phyloP scores from a whole-genome alignment of 495 filamentous ascomycete species.

The Physcia stellaris region DNA sequence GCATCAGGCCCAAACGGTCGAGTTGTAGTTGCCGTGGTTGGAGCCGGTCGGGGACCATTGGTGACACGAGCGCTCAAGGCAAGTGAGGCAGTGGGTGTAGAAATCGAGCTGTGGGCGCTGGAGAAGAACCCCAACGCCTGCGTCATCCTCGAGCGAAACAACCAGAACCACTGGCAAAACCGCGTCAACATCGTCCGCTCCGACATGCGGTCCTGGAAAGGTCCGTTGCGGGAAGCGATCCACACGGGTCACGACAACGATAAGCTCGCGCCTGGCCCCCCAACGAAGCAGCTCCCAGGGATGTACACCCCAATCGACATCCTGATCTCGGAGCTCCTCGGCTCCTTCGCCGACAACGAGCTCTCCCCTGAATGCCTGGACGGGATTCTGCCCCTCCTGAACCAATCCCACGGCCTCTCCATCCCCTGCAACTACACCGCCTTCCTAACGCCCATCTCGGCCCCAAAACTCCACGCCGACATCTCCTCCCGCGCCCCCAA shows the following conservation, averaged over 20 bases:
- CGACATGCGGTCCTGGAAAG: conserved; percentile 95
- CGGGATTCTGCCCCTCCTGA: conserved; percentile 74
- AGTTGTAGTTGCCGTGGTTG: conserved; percentile 84
- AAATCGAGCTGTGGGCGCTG: conserved; percentile 76
- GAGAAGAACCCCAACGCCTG: conserved; percentile 99
- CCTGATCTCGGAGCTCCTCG: conserved; percentile 81
- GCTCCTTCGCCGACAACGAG: conserved; percentile 86
- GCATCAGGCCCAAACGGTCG: conserved; percentile 52
- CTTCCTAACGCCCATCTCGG: conserved; percentile 79
- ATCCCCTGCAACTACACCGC: conserved; percentile 89
- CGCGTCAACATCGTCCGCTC: conserved; percentile 79
- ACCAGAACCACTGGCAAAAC: conserved; percentile 59
- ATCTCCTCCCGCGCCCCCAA: conserved; percentile 43
- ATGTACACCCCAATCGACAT: conserved; percentile 67
- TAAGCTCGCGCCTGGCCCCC: background rate
- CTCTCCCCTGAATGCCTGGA: conserved; percentile 83
- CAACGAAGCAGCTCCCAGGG: background rate
- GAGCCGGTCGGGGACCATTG: conserved; percentile 81
- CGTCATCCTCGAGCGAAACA: conserved; percentile 77
- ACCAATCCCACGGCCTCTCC: conserved; percentile 68
- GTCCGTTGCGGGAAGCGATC: conserved; percentile 23
- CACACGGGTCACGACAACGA: background rate
- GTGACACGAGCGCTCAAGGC: conserved; percentile 76
- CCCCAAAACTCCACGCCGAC: conserved; percentile 74
- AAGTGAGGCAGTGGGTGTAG: conserved; percentile 57